Conservation (phyloP, 1,139 yeast genomes). For the Candida freyschussii region DNA sequence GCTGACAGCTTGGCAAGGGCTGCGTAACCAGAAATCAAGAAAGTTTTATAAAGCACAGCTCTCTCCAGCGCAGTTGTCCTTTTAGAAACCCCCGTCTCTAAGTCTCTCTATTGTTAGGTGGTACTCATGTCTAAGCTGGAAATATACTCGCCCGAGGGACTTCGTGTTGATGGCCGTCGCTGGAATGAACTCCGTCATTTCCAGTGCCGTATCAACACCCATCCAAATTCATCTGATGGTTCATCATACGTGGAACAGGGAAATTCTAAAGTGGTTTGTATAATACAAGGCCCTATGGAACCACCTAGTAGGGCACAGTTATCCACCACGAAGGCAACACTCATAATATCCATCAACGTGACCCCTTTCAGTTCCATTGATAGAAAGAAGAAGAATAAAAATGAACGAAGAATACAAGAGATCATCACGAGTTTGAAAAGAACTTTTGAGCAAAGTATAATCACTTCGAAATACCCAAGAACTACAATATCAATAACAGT, state of each 20-base stretch:
- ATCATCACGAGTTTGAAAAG: conserved; percentile 68
- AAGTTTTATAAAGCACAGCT: too few relatives aligned
- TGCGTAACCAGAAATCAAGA: too few relatives aligned
- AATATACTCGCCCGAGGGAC: conserved; percentile 89
- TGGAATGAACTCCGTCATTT: conserved; percentile 90
- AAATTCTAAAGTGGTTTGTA: conserved; percentile 80
- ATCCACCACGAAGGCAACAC: conserved; percentile 44
- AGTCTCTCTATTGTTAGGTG: too few relatives aligned
- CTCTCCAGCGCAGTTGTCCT: too few relatives aligned
- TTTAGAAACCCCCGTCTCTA: too few relatives aligned
- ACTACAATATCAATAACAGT: conserved; percentile 70
- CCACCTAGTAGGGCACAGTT: conserved; percentile 51
- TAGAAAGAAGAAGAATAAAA: conserved; percentile 56
- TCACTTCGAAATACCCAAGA: conserved; percentile 73
- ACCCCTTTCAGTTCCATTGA: conserved; percentile 82
- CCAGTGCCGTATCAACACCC: conserved; percentile 78
- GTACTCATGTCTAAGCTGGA: conserved; percentile 65
- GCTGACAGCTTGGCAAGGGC: too few relatives aligned
- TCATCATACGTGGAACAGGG: conserved; percentile 93
- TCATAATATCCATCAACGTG: conserved; percentile 62
- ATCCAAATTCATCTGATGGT: conserved; percentile 86
- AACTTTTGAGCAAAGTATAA: conserved; percentile 76
- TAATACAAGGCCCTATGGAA: conserved; percentile 87
- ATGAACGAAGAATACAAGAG: conserved; percentile 72
- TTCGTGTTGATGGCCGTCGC: conserved; percentile 87